phyloP scores from a whole-genome alignment of 116 monocot species.

The Phalaenopsis hybrid region DNA sequence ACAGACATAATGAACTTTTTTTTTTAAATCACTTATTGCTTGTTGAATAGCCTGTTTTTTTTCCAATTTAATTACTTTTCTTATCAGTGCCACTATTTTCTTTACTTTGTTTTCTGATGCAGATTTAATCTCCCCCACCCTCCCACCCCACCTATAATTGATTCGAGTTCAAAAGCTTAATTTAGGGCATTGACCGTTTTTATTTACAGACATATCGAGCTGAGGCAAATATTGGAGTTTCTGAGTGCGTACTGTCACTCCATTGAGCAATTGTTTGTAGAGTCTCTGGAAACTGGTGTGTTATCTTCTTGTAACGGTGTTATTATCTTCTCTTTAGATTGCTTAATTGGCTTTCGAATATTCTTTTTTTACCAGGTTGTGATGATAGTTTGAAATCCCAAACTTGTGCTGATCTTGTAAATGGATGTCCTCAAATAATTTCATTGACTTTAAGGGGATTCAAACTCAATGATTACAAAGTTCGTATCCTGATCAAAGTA shows the following conservation, averaged over 20 bases:
- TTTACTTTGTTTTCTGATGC: background rate
- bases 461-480: conserved; percentile 49
- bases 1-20: background rate
- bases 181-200: background rate
- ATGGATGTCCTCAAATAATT: conserved; percentile 43
- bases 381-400: conserved; percentile 44
- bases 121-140: background rate
- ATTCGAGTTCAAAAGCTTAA: background rate
- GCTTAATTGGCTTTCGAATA: background rate
- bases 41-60: background rate
- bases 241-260: conserved; percentile 48
- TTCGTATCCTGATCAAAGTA: conserved; percentile 49
- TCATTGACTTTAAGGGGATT: conserved; percentile 54
- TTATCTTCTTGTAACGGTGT: conserved; percentile 5
- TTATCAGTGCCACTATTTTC: background rate
- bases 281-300: conserved; percentile 52
- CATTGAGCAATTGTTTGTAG: conserved; percentile 44
- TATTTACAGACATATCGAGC: conserved; percentile 41
- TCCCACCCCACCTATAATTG: background rate
- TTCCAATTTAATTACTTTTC: background rate
- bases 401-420: conserved; percentile 45
- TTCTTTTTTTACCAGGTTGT: conserved; percentile 31
- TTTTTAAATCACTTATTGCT: background rate
- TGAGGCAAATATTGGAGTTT: conserved; percentile 40
- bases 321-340: conserved; percentile 9